phyloP scores from a whole-genome alignment of 306 rosid species.

The Fagus crenata region DNA sequence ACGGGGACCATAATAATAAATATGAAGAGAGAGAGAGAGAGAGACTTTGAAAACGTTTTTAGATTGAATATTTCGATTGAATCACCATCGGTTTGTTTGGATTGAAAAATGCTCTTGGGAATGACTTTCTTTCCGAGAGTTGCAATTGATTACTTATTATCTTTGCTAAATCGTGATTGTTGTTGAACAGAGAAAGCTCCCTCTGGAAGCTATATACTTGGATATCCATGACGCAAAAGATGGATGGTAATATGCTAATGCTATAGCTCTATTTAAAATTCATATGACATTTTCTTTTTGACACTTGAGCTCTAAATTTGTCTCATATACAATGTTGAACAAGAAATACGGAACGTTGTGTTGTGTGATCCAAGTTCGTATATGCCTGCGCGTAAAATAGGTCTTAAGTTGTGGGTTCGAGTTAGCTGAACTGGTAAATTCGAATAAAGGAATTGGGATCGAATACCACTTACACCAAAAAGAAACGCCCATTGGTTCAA shows the following conservation, averaged over 20 bases:
- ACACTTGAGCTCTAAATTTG: background rate
- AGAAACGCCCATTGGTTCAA: no score
- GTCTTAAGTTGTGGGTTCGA: no score
- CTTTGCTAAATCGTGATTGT: conserved; percentile 1
- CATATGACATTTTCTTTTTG: conserved; percentile 1
- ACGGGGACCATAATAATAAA: background rate
- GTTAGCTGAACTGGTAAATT: no score
- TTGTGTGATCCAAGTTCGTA: background rate
- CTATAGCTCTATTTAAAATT: conserved; percentile 3
- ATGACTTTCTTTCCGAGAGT: background rate
- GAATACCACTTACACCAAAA: no score
- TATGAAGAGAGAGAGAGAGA: background rate
- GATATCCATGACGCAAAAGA: conserved; percentile 66
- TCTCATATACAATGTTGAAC: background rate
- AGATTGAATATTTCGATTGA: background rate
- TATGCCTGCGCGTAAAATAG: background rate
- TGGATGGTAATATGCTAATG: conserved; percentile 62
- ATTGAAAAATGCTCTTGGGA: background rate
- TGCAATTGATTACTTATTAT: background rate
- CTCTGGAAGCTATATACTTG: conserved; percentile 68
- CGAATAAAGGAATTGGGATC: no score
- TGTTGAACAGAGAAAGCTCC: conserved; percentile 78
- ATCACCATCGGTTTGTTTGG: background rate
- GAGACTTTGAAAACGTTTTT: no score
- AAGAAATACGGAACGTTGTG: background rate